Percentiles rank a stretch among this genome's conserved stretches.
Evolutionary conservation across 2,329 filamentous ascomycete species (phyloP).

Genomic region (Scytalidium lignicola): DNA sequence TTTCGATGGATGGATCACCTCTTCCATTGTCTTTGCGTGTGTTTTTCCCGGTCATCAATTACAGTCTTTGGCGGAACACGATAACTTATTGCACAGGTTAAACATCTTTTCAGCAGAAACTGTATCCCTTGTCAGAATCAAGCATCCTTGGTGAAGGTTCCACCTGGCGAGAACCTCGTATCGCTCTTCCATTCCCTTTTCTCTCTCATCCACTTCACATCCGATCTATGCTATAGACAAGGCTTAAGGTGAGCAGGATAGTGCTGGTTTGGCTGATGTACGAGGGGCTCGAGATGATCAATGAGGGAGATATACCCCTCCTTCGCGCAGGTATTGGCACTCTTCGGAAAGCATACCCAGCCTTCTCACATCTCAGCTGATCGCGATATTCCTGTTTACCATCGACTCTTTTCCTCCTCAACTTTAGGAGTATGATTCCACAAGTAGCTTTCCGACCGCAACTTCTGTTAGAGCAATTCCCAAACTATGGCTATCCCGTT

Average conservation of each 20-base stretch:
- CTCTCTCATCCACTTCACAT: background rate
- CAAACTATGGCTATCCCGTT: constrained; percentile 17
- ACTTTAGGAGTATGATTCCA: constrained; percentile 39
- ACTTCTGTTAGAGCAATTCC: constrained; percentile 23
- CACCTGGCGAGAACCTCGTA: background rate
- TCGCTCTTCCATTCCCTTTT: background rate
- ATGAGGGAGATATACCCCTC: constrained; percentile 22
- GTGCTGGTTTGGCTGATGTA: constrained; percentile 4
- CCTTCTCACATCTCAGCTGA: constrained; percentile 1
- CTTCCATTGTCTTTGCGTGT: background rate
- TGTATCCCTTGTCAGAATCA: background rate
- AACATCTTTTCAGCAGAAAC: background rate
- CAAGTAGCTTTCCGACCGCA: constrained; percentile 38
- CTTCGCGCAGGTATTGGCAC: constrained; percentile 31
- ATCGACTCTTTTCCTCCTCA: constrained; percentile 2
- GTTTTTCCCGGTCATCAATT: background rate
- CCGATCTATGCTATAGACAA: background rate
- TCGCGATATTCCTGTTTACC: constrained; percentile 3
- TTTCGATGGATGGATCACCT: background rate
- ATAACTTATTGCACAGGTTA: background rate
- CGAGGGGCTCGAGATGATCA: constrained; percentile 27
- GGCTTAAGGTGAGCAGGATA: constrained; percentile 4
- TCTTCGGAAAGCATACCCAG: constrained; percentile 18
- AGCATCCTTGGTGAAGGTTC: background rate
- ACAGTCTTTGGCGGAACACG: background rate